Evolutionary conservation across 768 basidiomycete genomes (phyloP).

Genomic region (Psilocybe sp.): DNA sequence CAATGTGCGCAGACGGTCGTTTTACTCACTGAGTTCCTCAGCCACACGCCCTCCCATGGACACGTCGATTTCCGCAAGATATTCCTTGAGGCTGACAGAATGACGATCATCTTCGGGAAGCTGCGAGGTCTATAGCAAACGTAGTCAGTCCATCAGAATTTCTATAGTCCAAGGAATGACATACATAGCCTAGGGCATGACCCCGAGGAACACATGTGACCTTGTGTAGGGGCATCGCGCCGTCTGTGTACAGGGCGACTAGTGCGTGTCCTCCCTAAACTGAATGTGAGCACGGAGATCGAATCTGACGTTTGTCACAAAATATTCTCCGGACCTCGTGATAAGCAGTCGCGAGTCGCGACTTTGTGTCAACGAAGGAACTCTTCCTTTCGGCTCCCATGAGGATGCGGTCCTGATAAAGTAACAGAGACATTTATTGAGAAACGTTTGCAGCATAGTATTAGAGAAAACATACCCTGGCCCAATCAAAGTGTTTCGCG

Average conservation of each 20-base stretch:
- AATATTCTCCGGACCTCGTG: conserved; percentile 66
- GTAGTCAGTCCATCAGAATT: conserved; percentile 9
- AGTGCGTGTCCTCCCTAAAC: conserved; percentile 88
- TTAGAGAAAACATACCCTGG: conserved; percentile 55
- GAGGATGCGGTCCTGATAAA: conserved; percentile 77
- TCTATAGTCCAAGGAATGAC: conserved; percentile 24
- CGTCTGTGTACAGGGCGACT: conserved; percentile 91
- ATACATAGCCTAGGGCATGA: conserved; percentile 83
- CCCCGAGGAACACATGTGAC: conserved; percentile 97
- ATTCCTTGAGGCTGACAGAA: conserved; percentile 73
- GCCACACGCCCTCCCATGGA: conserved; percentile 94
- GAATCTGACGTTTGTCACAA: conserved; percentile 8
- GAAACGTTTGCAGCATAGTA: neutral
- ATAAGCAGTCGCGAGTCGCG: conserved; percentile 89
- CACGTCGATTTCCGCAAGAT: conserved; percentile 83
- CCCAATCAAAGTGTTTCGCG: conserved; percentile 94
- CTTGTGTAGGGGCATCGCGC: conserved; percentile 96
- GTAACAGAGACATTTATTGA: neutral
- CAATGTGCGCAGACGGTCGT: conserved; percentile 1
- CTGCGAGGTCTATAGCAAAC: conserved; percentile 57
- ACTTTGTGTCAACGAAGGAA: conserved; percentile 83
- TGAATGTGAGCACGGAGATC: conserved; percentile 5
- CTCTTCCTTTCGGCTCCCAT: conserved; percentile 97
- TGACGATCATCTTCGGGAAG: conserved; percentile 76
- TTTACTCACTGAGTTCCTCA: conserved; percentile 75